phyloP scores from a whole-genome alignment of 495 filamentous ascomycete genomes.

The Schizothecium vesticola region DNA sequence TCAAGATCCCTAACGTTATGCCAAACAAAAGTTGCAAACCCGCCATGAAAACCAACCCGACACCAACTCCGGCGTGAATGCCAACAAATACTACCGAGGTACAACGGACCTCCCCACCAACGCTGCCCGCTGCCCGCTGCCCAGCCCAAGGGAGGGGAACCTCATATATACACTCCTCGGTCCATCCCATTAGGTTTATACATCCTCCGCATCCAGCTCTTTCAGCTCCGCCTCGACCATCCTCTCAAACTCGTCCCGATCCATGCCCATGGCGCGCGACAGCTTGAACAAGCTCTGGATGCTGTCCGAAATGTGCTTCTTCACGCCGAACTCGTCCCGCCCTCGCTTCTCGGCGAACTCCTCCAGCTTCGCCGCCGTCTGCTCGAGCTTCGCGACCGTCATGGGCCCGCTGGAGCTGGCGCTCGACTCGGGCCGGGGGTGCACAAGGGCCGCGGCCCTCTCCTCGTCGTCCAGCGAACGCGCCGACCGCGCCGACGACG shows the following conservation, averaged over 20 bases:
- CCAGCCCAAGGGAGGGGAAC: not conserved
- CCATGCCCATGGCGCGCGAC: constrained; percentile 73
- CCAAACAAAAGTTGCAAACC: not conserved
- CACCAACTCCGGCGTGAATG: not conserved
- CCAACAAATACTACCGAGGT: not conserved
- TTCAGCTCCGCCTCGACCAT: constrained; percentile 77
- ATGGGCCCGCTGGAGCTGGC: constrained; percentile 50
- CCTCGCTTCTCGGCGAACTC: constrained; percentile 57
- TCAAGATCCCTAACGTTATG: not conserved
- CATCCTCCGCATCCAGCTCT: constrained; percentile 68
- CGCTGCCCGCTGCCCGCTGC: not conserved
- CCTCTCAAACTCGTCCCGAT: constrained; percentile 75
- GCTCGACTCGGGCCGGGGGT: constrained; percentile 49
- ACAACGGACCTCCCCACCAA: constrained; percentile 7
- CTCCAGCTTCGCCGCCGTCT: constrained; percentile 53
- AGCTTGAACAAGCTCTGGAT: constrained; percentile 85
- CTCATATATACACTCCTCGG: not conserved
- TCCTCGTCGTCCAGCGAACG: constrained; percentile 26
- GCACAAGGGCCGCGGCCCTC: constrained; percentile 24
- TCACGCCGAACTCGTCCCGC: constrained; percentile 70
- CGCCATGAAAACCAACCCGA: not conserved
- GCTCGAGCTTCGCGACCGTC: constrained; percentile 61
- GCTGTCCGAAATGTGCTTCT: constrained; percentile 82
- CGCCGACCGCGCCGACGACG: constrained; percentile 29
- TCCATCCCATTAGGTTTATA: constrained; percentile 34